Evolutionary conservation across 768 basidiomycete species (phyloP).

Genomic region (Rhizopogon salebrosus): DNA sequence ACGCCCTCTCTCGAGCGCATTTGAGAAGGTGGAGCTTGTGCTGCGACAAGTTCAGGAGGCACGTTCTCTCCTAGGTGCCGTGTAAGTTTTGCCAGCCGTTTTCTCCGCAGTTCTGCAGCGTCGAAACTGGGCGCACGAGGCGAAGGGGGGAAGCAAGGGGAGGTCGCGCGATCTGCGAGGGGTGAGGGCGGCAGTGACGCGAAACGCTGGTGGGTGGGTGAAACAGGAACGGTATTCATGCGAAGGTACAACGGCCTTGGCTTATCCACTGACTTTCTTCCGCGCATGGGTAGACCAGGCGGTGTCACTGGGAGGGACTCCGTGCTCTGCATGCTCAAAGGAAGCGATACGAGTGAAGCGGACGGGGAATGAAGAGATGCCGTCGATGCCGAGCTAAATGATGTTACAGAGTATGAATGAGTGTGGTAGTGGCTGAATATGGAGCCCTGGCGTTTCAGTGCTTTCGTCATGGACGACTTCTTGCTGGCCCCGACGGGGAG

Average conservation of each 20-base stretch:
- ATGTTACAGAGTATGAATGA: slow-evolving; percentile 17
- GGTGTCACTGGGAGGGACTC: slow-evolving; percentile 10
- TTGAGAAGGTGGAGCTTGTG: slow-evolving; percentile 2
- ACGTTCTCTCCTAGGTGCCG: slow-evolving; percentile 57
- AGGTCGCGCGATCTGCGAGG: slow-evolving; percentile 5
- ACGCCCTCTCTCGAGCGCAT: not conserved
- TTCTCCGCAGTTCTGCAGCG: slow-evolving; percentile 32
- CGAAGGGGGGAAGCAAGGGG: slow-evolving; percentile 7
- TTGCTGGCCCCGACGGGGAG: slow-evolving; percentile 17
- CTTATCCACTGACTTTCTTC: slow-evolving; percentile 10
- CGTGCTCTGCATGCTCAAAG: slow-evolving; percentile 7
- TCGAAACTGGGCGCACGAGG: slow-evolving; percentile 19
- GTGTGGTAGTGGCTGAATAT: slow-evolving; percentile 20
- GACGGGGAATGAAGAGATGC: slow-evolving; percentile 8
- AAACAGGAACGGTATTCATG: slow-evolving; percentile 13
- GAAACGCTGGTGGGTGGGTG: slow-evolving; percentile 8
- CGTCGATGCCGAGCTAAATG: slow-evolving; percentile 11
- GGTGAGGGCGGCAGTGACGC: slow-evolving; percentile 7
- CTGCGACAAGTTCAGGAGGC: slow-evolving; percentile 48
- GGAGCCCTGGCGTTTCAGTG: slow-evolving; percentile 28
- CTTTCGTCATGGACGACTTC: slow-evolving; percentile 9
- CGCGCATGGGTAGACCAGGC: slow-evolving; percentile 17
- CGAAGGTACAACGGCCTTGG: slow-evolving; percentile 17
- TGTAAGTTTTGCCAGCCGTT: slow-evolving; percentile 52
- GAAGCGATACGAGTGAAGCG: slow-evolving; percentile 13